phyloP scores from a whole-genome alignment of 441 rosid genomes.

The Brassica balearica region DNA sequence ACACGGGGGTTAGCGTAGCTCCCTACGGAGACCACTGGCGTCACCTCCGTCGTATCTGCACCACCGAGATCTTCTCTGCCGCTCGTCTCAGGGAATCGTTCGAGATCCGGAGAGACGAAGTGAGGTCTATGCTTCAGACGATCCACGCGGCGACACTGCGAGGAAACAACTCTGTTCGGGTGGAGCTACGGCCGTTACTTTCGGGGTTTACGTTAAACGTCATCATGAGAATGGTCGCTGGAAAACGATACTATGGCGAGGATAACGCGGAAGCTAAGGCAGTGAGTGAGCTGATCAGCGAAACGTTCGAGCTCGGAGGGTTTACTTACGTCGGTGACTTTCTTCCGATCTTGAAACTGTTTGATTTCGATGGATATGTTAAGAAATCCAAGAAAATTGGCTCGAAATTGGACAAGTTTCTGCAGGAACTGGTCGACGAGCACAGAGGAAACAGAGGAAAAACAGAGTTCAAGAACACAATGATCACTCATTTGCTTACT shows the following conservation, averaged over 20 bases:
- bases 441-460: constrained; percentile 3
- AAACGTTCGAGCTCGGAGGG: constrained; percentile 10
- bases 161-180: neutral
- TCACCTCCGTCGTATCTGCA: constrained; percentile 54
- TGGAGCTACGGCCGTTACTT: constrained; percentile 46
- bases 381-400: constrained; percentile 25
- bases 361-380: constrained; percentile 24
- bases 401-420: constrained; percentile 28
- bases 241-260: constrained; percentile 42
- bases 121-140: constrained; percentile 31
- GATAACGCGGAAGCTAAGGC: constrained; percentile 26
- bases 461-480: constrained; percentile 33
- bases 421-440: constrained; percentile 44
- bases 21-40: constrained; percentile 62
- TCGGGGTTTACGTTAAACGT: constrained; percentile 46
- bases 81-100: constrained; percentile 39
- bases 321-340: constrained; percentile 40
- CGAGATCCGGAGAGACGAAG: constrained; percentile 44
- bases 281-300: constrained; percentile 34
- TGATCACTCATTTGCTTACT: constrained; percentile 55
- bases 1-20: constrained; percentile 38
- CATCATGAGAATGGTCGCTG: constrained; percentile 51
- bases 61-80: constrained; percentile 49
- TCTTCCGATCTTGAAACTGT: constrained; percentile 38
- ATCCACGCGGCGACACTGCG: constrained; percentile 12